Evolutionary conservation across 352 stramenopile species (phyloP).

Genomic region (Pseudoperonospora humuli): DNA sequence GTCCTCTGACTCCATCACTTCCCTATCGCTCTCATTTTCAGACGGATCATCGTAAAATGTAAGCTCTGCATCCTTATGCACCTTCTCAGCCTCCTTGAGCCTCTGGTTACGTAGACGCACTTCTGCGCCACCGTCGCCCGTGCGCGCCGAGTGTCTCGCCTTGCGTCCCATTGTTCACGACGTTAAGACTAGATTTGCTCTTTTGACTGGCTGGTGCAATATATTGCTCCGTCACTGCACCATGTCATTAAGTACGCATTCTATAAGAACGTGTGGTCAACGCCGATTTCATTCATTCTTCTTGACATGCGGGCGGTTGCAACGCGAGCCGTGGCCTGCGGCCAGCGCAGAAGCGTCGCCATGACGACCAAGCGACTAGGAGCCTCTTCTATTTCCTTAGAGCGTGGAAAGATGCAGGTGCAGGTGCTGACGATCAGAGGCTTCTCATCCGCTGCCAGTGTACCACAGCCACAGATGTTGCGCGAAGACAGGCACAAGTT

Average conservation of each 20-base stretch:
- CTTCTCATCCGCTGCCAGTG: constrained; percentile 8
- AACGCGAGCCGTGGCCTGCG: constrained; percentile 2
- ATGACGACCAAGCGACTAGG: constrained; percentile 1
- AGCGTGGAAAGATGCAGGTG: background rate
- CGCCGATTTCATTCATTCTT: background rate
- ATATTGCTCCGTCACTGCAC: too few species aligned
- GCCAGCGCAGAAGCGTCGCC: constrained; percentile 4
- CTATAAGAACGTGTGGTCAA: constrained; percentile 3
- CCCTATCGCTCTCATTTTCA: constrained; percentile 55
- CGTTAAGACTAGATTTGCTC: too few species aligned
- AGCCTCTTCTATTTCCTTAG: constrained; percentile 1
- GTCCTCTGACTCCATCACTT: constrained; percentile 50
- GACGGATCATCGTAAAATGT: constrained; percentile 82
- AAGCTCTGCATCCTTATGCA: constrained; percentile 62
- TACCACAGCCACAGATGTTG: constrained; percentile 1
- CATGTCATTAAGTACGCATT: background rate
- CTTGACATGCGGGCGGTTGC: constrained; percentile 6
- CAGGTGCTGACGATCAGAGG: constrained; percentile 1
- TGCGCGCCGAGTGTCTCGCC: constrained; percentile 56
- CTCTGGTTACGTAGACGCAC: constrained; percentile 59
- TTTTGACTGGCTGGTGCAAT: constrained; percentile 23
- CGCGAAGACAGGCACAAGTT: constrained; percentile 32
- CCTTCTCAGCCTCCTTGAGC: constrained; percentile 47
- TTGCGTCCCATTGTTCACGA: constrained; percentile 73
- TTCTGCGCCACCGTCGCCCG: constrained; percentile 70